These are phyloP conservation scores for Cucurbita ficifolia DNA, from an alignment of 306 rosid genomes.

Conservation along the genomic window DNA sequence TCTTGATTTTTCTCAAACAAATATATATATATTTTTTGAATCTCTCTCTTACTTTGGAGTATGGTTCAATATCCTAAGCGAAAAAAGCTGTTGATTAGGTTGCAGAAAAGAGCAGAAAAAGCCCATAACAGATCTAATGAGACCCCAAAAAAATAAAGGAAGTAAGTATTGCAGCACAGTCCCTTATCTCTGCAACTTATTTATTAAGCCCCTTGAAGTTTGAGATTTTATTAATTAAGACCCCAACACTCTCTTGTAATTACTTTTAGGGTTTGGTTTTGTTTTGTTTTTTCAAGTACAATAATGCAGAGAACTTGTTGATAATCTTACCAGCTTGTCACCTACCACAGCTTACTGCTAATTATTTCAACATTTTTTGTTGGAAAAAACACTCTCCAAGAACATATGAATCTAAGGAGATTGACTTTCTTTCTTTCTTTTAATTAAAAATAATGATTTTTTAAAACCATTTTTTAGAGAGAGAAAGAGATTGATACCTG, in stretches of 20 bases:
- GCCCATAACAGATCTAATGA: background rate
- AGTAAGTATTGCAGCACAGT: background rate
- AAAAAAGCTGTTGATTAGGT: constrained; percentile 74
- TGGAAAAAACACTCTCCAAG: background rate
- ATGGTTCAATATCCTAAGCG: constrained; percentile 72
- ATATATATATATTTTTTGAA: too few species aligned
- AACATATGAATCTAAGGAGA: background rate
- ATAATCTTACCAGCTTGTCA: background rate
- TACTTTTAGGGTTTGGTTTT: background rate
- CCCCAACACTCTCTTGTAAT: background rate
- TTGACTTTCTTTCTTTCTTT: background rate
- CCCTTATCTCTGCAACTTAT: constrained; percentile 2
- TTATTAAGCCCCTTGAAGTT: constrained; percentile 3
- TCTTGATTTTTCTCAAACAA: too few species aligned
- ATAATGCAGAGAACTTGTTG: background rate
- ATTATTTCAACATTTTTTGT: background rate
- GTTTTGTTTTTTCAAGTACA: background rate
- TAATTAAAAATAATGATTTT: background rate
- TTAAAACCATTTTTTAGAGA: background rate
- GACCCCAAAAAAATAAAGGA: too few species aligned
- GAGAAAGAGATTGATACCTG: constrained; percentile 27
- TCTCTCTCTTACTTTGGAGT: background rate
- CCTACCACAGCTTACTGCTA: background rate
- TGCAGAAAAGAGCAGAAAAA: constrained; percentile 55
- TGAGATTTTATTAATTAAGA: background rate